Base-by-base conservation (phyloP, 441 rosid species). In the Codiaeum variegatum region DNA sequence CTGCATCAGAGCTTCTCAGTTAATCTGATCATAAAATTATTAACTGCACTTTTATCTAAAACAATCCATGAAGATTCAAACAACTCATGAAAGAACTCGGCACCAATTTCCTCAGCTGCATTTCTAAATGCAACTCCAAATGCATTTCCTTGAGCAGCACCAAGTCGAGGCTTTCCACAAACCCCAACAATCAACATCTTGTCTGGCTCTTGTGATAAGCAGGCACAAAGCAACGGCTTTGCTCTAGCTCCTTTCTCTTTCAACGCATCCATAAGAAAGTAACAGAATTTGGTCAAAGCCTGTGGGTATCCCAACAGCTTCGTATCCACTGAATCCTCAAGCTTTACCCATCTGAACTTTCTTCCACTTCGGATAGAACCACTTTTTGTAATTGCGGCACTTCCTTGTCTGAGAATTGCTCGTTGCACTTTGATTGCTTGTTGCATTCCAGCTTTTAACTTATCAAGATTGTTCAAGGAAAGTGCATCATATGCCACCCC, bases 41-140 rank as follows among this genome's bases (percentile, higher is more conserved):
- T 94, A 67, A 94, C 90, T 0, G 85, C 91, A 67, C 78, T 85
- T 78, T 78, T 82, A 78, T 94, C 94, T 73, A 94, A 79, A 58
- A 92, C 81, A 54, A 94, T 94, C 98, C 98, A 94, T 11, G 98
- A 94, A 79, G 97, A 92, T 82, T 92, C 97, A 23, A 94, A 92
- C 18, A 92, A 86, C 83, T 94, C 98, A 21, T 94, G 97, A 80
- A 88, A 92, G 86, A 85, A 92, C 71, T 86, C 96, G 21, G 91
- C 91, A 78, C 90, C 90, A 55, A 86, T 89, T 72, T 92, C 98
- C 63, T 86, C 84, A 23, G 98, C 97, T n/a, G 97, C 94, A 60
- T 89, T 87, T 80, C 94, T 87, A 73, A 94, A 94, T 40, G 97
- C 94, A 70, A 82, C 73, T 5, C 97, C 98, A 76, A 94, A 94